Evolutionary conservation across 2,329 filamentous ascomycete genomes (phyloP).

Genomic region (Colletotrichum karsti): DNA sequence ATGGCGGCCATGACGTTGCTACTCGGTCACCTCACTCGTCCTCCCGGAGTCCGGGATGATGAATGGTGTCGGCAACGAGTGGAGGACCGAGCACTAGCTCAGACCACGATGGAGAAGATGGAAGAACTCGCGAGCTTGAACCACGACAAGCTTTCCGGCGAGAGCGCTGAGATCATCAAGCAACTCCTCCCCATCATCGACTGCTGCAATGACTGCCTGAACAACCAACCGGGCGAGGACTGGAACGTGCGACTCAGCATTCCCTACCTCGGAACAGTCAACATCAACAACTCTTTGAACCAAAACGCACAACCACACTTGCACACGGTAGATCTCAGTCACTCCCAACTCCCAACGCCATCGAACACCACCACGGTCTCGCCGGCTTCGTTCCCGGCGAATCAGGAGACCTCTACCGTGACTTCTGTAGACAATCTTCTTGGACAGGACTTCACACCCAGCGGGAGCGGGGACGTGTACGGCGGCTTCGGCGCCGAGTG

Average conservation of each 20-base stretch:
- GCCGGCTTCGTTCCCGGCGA: slow-evolving; percentile 2
- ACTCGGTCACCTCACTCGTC: slow-evolving; percentile 54
- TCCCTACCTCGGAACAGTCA: slow-evolving; percentile 56
- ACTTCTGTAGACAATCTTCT: slow-evolving; percentile 15
- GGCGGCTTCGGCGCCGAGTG: slow-evolving; percentile 32
- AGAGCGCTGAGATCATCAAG: slow-evolving; percentile 52
- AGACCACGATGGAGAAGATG: slow-evolving; percentile 43
- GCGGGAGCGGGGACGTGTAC: slow-evolving; percentile 9
- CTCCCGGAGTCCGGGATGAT: slow-evolving; percentile 20
- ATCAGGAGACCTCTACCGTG: background rate
- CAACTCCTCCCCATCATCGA: slow-evolving; percentile 53
- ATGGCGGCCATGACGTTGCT: slow-evolving; percentile 60
- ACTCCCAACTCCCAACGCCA: slow-evolving; percentile 22
- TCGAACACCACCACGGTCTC: slow-evolving; percentile 20
- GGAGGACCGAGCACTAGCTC: slow-evolving; percentile 46
- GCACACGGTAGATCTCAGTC: background rate
- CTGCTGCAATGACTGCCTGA: slow-evolving; percentile 15
- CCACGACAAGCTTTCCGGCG: slow-evolving; percentile 49
- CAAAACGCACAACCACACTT: background rate
- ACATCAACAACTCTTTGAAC: slow-evolving; percentile 40
- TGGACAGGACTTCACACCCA: background rate
- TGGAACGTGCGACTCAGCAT: slow-evolving; percentile 48
- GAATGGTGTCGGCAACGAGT: slow-evolving; percentile 36
- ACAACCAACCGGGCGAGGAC: slow-evolving; percentile 29
- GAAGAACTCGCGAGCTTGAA: slow-evolving; percentile 45